Percentiles rank a stretch among this genome's conserved stretches.
These are phyloP conservation scores for Colletotrichum horii DNA, from an alignment of 2,329 filamentous ascomycete species.

Conservation along the genomic window DNA sequence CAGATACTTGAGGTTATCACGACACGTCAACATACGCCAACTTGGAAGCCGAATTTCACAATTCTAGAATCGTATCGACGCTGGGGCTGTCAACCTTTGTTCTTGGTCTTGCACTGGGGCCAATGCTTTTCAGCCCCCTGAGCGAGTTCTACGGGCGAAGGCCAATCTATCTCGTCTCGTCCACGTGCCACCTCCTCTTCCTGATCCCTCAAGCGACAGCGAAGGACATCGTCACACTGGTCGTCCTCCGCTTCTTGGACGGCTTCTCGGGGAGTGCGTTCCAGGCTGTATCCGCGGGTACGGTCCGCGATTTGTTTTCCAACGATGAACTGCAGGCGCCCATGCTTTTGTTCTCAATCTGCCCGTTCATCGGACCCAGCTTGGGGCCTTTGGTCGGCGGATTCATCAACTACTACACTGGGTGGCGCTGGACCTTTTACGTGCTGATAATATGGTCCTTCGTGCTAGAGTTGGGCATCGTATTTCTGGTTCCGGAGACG, in stretches of 20 bases:
- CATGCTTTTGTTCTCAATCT: constrained; percentile 80
- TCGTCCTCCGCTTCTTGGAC: constrained; percentile 79
- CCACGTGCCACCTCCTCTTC: constrained; percentile 78
- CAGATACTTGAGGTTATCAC: no score
- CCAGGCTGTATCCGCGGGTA: constrained; percentile 79
- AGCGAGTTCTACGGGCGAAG: constrained; percentile 83
- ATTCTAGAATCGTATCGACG: constrained; percentile 75
- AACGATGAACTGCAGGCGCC: constrained; percentile 73
- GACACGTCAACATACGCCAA: constrained; percentile 85
- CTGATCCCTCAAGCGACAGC: constrained; percentile 82
- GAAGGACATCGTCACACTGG: constrained; percentile 76
- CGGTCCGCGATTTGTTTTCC: constrained; percentile 80
- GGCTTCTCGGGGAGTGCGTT: constrained; percentile 75
- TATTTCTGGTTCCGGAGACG: constrained; percentile 83
- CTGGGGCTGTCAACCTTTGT: constrained; percentile 85
- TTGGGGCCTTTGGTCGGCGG: constrained; percentile 71
- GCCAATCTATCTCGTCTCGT: constrained; percentile 79
- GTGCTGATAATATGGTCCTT: constrained; percentile 82
- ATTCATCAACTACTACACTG: constrained; percentile 78
- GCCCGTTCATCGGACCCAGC: constrained; percentile 67
- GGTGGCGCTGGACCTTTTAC: constrained; percentile 87
- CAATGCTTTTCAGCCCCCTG: constrained; percentile 67
- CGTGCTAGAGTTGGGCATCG: constrained; percentile 66
- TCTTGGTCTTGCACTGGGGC: constrained; percentile 70
- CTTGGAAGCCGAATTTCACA: constrained; percentile 76